Conservation (phyloP, 2,329 filamentous ascomycete species). For the Scytalidium sp. region DNA sequence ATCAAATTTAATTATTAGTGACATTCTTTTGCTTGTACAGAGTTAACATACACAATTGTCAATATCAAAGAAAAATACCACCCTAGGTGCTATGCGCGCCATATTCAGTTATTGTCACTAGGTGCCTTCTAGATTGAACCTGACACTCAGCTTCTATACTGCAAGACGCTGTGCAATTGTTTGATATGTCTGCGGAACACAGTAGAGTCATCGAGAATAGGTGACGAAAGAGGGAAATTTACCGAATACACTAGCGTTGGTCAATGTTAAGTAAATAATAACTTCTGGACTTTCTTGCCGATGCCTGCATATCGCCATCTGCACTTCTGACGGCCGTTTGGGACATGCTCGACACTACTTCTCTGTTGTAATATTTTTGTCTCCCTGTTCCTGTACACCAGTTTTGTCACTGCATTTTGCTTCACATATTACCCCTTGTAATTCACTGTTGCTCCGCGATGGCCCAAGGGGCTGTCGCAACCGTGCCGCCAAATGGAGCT, state of each 20-base stretch:
- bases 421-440: too few species aligned
- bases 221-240: neutral
- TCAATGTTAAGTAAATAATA: neutral
- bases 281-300: neutral
- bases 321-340: neutral
- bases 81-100: constrained; percentile 30
- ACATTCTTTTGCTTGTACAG: neutral
- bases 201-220: neutral
- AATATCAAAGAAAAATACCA: constrained; percentile 82
- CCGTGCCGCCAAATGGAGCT: constrained; percentile 22
- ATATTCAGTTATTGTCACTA: constrained; percentile 7
- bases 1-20: neutral
- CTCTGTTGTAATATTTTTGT: neutral
- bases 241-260: neutral
- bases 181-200: neutral
- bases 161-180: neutral
- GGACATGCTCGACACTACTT: neutral
- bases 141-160: neutral
- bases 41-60: constrained; percentile 76
- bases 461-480: constrained; percentile 34
- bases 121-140: neutral
- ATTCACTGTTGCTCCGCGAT: constrained; percentile 16
- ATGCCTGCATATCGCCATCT: neutral
- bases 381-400: neutral
- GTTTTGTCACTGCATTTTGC: neutral